A percentile compares a stretch with the other conserved stretches of the same genome.
These are phyloP conservation scores for Larix sibirica DNA, from an alignment of 83 land plant genomes.

Conservation along the genomic window DNA sequence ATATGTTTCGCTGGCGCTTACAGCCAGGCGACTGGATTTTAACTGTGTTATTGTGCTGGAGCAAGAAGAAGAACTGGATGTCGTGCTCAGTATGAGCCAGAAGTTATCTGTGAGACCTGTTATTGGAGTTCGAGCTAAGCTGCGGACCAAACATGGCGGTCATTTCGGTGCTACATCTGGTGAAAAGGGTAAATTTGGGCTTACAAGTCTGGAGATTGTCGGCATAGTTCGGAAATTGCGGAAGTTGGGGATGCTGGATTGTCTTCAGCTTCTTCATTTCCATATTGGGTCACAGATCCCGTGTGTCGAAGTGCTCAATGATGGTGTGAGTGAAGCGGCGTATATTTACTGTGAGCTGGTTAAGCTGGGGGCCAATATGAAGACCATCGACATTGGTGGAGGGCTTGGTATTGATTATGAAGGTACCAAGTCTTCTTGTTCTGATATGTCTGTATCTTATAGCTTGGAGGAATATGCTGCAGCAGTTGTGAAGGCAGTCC, in stretches of 20 bases:
- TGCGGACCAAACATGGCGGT: constrained; percentile 86
- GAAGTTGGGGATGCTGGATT: constrained; percentile 61
- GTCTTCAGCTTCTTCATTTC: constrained; percentile 86
- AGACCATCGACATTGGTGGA: constrained; percentile 83
- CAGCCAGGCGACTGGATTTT: constrained; percentile 60
- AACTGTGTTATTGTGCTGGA: constrained; percentile 85
- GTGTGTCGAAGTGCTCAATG: constrained; percentile 57
- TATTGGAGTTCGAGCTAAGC: constrained; percentile 85
- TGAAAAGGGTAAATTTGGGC: constrained; percentile 94
- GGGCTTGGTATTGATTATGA: constrained; percentile 96
- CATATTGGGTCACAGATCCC: constrained; percentile 99
- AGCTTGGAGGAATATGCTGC: constrained; percentile 77
- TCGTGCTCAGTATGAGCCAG: constrained; percentile 52
- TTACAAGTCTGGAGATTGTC: constrained; percentile 67
- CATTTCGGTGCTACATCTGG: constrained; percentile 96
- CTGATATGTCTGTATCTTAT: constrained; percentile 86
- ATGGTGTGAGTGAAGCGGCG: constrained; percentile 85
- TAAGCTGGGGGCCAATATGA: constrained; percentile 82
- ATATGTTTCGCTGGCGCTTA: constrained; percentile 74
- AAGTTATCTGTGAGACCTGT: constrained; percentile 60
- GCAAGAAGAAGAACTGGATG: constrained; percentile 83
- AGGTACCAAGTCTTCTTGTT: constrained; percentile 69
- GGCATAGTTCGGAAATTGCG: constrained; percentile 50
- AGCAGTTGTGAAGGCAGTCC: constrained; percentile 66
- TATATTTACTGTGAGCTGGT: constrained; percentile 83